These are phyloP conservation scores for Canariomyces notabilis DNA, from an alignment of 2,329 filamentous ascomycete genomes.

Conservation along the genomic window DNA sequence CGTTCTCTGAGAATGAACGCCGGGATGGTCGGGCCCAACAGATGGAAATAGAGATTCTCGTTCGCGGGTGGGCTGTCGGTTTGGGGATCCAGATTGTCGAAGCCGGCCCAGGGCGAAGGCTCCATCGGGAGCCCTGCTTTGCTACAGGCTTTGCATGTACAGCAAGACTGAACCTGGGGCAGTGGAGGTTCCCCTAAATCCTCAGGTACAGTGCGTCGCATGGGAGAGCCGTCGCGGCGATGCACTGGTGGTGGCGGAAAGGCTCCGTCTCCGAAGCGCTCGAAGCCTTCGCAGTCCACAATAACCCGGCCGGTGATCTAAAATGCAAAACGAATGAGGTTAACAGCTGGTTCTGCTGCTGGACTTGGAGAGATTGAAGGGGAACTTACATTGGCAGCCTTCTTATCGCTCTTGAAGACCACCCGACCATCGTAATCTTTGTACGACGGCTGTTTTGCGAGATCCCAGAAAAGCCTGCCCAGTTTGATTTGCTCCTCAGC, in stretches of 20 bases:
- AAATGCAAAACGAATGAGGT: neutral
- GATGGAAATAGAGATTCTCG: slow-evolving; percentile 39
- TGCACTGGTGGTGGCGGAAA: neutral
- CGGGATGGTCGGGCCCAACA: slow-evolving; percentile 40
- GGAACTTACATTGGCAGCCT: slow-evolving; percentile 10
- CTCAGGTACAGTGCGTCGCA: no score
- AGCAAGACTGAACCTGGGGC: slow-evolving; percentile 38
- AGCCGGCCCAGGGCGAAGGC: slow-evolving; percentile 34
- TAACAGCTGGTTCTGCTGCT: neutral
- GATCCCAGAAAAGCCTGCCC: slow-evolving; percentile 44
- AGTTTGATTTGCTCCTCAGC: slow-evolving; percentile 36
- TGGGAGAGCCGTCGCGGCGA: neutral
- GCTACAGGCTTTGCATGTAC: slow-evolving; percentile 37
- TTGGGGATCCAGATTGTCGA: slow-evolving; percentile 38
- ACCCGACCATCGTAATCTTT: slow-evolving; percentile 43
- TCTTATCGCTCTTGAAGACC: slow-evolving; percentile 28
- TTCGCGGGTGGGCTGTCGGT: slow-evolving; percentile 33
- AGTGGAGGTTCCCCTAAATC: slow-evolving; percentile 24
- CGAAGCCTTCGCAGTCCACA: slow-evolving; percentile 39
- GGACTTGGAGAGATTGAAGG: slow-evolving; percentile 24
- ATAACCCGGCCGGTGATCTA: slow-evolving; percentile 35
- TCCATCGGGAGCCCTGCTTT: slow-evolving; percentile 19
- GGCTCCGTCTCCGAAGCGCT: slow-evolving; percentile 28
- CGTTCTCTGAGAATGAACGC: slow-evolving; percentile 43
- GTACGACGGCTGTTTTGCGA: slow-evolving; percentile 41